phyloP scores from a whole-genome alignment of 140 eudicot genomes.

The Erigeron philadelphicus region DNA sequence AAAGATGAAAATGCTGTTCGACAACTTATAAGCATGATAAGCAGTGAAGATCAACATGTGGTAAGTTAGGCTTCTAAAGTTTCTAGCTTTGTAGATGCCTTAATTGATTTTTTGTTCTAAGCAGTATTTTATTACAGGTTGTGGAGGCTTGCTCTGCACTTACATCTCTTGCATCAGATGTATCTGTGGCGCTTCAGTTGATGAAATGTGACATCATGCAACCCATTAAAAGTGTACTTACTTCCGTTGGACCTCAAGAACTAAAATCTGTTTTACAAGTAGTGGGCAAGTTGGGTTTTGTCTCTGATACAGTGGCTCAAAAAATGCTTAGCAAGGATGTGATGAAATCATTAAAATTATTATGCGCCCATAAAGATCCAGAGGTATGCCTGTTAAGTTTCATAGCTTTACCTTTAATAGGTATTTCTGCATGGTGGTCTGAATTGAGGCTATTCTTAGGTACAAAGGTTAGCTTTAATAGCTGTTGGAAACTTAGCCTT shows the following conservation, averaged over 20 bases:
- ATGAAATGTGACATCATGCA: conserved; percentile 96
- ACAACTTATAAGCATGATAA: conserved; percentile 97
- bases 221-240: conserved; percentile 29
- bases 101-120: conserved; percentile 18
- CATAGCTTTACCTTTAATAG: conserved; percentile 24
- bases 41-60: conserved; percentile 98
- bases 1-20: conserved; percentile 97
- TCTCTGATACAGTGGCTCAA: conserved; percentile 86
- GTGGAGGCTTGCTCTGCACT: conserved; percentile 98
- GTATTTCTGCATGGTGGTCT: conserved; percentile 13
- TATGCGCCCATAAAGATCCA: conserved; percentile 81
- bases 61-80: conserved; percentile 37
- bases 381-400: conserved; percentile 48
- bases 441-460: conserved; percentile 37
- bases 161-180: conserved; percentile 88
- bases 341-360: conserved; percentile 65
- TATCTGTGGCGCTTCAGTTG: conserved; percentile 76
- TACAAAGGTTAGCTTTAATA: conserved; percentile 86
- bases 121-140: conserved; percentile 45
- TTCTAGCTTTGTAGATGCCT: not conserved
- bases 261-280: conserved; percentile 85
- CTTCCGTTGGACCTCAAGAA: conserved; percentile 32
- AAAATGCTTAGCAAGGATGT: conserved; percentile 83
- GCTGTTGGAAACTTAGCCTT: conserved; percentile 93
- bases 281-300: conserved; percentile 69